A percentile compares a stretch with the other conserved stretches of the same genome.
phyloP scores from a whole-genome alignment of 129 eudicot genomes.

The Mikania micrantha region DNA sequence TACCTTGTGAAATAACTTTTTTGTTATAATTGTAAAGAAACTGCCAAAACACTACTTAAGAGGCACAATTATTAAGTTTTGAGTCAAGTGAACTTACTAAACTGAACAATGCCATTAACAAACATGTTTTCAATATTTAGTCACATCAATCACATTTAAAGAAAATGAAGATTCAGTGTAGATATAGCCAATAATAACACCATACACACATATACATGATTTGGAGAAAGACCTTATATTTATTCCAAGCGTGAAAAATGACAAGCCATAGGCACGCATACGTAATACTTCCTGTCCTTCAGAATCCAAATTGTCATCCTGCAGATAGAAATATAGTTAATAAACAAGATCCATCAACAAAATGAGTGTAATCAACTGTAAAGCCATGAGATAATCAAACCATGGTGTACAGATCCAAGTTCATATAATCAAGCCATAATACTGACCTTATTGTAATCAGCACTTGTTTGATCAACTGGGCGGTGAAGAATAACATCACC shows the following conservation, averaged over 20 bases:
- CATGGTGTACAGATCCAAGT: not conserved
- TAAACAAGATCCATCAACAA: constrained; percentile 9
- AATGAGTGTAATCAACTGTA: not conserved
- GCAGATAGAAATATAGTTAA: constrained; percentile 19
- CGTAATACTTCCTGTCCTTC: constrained; percentile 79
- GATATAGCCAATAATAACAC: not conserved
- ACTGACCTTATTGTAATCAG: constrained; percentile 44
- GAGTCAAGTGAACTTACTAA: not conserved
- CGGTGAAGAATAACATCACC: constrained; percentile 67
- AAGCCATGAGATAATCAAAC: not conserved
- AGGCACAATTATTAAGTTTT: constrained; percentile 6
- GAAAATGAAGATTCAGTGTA: not conserved
- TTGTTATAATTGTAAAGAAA: not conserved
- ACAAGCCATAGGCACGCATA: constrained; percentile 97
- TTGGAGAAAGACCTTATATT: constrained; percentile 58
- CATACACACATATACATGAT: not conserved
- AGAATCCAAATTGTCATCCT: constrained; percentile 37
- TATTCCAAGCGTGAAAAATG: constrained; percentile 86
- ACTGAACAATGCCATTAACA: not conserved
- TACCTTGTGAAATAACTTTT: not conserved
- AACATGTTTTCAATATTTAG: not conserved
- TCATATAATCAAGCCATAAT: not conserved
- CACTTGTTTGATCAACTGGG: constrained; percentile 34
- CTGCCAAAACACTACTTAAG: constrained; percentile 8
- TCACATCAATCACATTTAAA: constrained; percentile 7